phyloP scores from a whole-genome alignment of 306 rosid species.

The Hippophae gyantsensis region DNA sequence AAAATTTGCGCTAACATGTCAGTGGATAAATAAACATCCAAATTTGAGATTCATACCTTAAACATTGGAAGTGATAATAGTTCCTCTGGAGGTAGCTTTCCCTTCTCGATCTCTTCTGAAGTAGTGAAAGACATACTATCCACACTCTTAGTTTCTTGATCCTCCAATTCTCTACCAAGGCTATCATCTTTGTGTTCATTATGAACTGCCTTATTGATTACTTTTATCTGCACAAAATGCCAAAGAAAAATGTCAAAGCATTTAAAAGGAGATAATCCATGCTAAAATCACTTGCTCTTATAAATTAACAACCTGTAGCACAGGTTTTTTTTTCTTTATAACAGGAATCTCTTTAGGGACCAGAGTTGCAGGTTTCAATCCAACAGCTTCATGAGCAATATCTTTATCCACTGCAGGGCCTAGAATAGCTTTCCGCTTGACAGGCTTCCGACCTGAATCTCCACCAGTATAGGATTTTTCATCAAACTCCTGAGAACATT shows the following conservation, averaged over 20 bases:
- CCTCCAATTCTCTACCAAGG: slow-evolving; percentile 33
- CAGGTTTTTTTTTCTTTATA: slow-evolving; percentile 68
- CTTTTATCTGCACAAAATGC: slow-evolving; percentile 51
- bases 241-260: slow-evolving; percentile 14
- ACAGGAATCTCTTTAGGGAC: slow-evolving; percentile 82
- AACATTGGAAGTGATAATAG: slow-evolving; percentile 89
- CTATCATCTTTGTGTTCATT: slow-evolving; percentile 41
- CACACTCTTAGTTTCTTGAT: slow-evolving; percentile 39
- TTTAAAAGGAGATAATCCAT: slow-evolving; percentile 9
- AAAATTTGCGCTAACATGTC: not conserved
- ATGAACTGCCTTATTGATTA: slow-evolving; percentile 46
- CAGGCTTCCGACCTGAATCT: slow-evolving; percentile 49
- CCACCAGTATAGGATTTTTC: slow-evolving; percentile 19
- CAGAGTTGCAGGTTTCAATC: slow-evolving; percentile 66
- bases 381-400: slow-evolving; percentile 84
- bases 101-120: slow-evolving; percentile 59
- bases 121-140: slow-evolving; percentile 47
- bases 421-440: slow-evolving; percentile 53
- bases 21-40: slow-evolving; percentile 3
- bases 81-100: slow-evolving; percentile 81
- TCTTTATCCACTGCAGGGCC: slow-evolving; percentile 91
- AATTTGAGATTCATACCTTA: slow-evolving; percentile 47
- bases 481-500: slow-evolving; percentile 42
- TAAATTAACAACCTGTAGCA: slow-evolving; percentile 49
- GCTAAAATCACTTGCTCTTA: slow-evolving; percentile 14